phyloP scores from a whole-genome alignment of 805 yeast genomes.

The Spathaspora passalidarum region DNA sequence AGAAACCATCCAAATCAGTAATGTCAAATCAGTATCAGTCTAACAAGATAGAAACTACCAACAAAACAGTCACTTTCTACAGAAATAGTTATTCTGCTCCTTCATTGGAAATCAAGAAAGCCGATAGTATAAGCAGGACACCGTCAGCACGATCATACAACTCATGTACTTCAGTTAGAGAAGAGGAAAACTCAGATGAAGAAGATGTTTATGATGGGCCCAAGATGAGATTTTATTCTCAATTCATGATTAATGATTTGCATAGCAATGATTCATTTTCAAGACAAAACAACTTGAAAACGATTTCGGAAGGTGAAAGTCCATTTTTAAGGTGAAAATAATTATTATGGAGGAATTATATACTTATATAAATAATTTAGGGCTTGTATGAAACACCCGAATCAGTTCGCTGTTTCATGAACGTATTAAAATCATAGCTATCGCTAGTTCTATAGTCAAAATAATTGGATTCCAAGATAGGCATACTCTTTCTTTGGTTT shows the following conservation, averaged over 20 bases:
- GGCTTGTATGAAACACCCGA: neutral
- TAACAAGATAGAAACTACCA: slow-evolving; percentile 34
- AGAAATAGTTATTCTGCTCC: slow-evolving; percentile 22
- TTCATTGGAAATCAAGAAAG: slow-evolving; percentile 10
- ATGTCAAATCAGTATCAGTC: slow-evolving; percentile 19
- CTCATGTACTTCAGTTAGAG: slow-evolving; percentile 25
- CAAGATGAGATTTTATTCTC: neutral
- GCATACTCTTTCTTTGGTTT: slow-evolving; percentile 10
- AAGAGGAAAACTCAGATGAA: slow-evolving; percentile 13
- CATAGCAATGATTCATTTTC: slow-evolving; percentile 1
- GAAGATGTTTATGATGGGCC: neutral
- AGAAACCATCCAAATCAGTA: slow-evolving; percentile 30
- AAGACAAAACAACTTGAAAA: slow-evolving; percentile 13
- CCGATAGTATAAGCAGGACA: slow-evolving; percentile 24
- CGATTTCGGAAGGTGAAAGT: slow-evolving; percentile 20
- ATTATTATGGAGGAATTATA: neutral
- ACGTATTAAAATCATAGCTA: slow-evolving; percentile 37
- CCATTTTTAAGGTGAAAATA: slow-evolving; percentile 6
- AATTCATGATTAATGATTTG: neutral
- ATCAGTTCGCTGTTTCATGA: slow-evolving; percentile 25
- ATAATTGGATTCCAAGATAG: slow-evolving; percentile 21
- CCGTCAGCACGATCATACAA: slow-evolving; percentile 27
- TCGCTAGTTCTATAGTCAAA: slow-evolving; percentile 32
- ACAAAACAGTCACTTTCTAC: slow-evolving; percentile 43
- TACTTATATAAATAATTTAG: neutral